Evolutionary conservation across 2,329 filamentous ascomycete species (phyloP), one percentile per base, ranked within the genome.

Genomic region (Ramularia endophylla): DNA sequence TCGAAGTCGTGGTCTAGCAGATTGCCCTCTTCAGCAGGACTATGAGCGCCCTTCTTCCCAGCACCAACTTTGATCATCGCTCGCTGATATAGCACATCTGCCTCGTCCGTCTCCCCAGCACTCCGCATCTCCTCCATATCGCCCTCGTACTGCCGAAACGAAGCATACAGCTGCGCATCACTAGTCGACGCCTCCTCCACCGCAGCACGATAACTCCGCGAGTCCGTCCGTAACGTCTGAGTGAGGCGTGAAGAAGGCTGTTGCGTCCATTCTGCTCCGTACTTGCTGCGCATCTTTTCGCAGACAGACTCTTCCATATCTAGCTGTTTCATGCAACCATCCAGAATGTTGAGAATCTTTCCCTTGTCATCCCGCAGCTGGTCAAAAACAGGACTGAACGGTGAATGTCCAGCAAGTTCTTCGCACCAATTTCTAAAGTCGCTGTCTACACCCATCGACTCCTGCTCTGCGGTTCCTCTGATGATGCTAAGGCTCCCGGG

Each of bases 281-380:
- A 97, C 63, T 98, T 98, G 9, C 88, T 94, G 34, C 92, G 80
- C 92, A 98, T 98, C 72, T 97, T 98, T 64, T 98, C 92, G 62
- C 92, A 98, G 0, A 97, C 87, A 41, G 87, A 94, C 67, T 97
- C 94, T 64, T 98, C 92, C 80, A 92, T 88, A 53, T 98, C 92
- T 30, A 98, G 69, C 57, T 94, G 85, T 62, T 94, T 94, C 41
- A 82, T 81, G 55, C 87, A 87, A 43, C 78, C 78, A 42, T 95
- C 88, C 41, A 98, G 65, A 2, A 80, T 77, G 2, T 73, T 72
- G 18, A 87, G 63, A 9, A 95, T 85, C 1, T 78, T 74, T 13
- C 85, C 77, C 63, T 90, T 94, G 55, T 92, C 85, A 18, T 78
- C 74, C 49, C 83, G 80, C 32, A 98, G 66, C 33, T 78, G 76